A percentile compares a stretch with the other conserved stretches of the same genome.
These are phyloP conservation scores for Camelina laxa DNA, from an alignment of 345 rosid species.

Conservation along the genomic window DNA sequence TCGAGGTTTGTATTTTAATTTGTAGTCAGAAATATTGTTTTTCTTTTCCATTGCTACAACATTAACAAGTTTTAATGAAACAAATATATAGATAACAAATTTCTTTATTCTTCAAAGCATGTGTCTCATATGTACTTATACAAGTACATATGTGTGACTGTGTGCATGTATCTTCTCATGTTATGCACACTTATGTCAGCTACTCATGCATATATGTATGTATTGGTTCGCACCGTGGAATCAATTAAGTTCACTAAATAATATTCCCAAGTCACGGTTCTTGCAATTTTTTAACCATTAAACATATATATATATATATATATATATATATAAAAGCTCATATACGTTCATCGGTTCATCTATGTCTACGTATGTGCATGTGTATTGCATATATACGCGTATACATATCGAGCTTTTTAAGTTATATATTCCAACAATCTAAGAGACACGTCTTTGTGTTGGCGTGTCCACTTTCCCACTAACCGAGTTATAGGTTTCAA, in stretches of 20 bases:
- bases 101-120: background rate
- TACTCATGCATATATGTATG: background rate
- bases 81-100: background rate
- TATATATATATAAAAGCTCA: background rate
- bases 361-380: conserved; percentile 5
- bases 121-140: background rate
- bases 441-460: conserved; percentile 8
- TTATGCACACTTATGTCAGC: background rate
- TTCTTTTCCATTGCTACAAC: background rate
- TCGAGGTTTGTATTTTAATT: background rate
- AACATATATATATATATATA: background rate
- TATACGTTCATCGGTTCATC: conserved; percentile 11
- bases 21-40: background rate
- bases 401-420: background rate
- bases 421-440: background rate
- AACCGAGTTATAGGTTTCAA: background rate
- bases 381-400: conserved; percentile 7
- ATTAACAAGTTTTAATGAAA: background rate
- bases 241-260: conserved; percentile 27
- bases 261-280: conserved; percentile 11
- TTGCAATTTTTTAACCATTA: conserved; percentile 5
- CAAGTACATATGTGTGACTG: background rate
- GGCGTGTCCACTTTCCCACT: conserved; percentile 21
- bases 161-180: conserved; percentile 28
- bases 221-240: conserved; percentile 10